Evolutionary conservation across 2,329 filamentous ascomycete species (phyloP).

Genomic region (Trichoderma sp.): DNA sequence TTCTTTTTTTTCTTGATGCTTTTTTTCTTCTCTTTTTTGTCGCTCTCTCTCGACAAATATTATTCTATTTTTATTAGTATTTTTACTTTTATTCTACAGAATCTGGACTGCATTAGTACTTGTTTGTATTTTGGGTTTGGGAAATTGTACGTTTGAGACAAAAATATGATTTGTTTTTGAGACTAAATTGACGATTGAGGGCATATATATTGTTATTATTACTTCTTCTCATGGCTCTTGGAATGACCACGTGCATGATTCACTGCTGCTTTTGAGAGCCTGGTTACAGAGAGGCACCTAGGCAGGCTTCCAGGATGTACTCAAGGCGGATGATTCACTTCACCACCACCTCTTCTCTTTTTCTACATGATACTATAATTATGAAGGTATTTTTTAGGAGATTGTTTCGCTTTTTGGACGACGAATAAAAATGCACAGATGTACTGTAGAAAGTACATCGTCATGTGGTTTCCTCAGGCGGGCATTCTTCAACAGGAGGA

Average conservation of each 20-base stretch:
- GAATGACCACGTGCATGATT: not conserved
- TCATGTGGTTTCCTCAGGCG: not conserved
- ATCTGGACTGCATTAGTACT: slow-evolving; percentile 3
- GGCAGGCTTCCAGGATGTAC: too few relatives aligned
- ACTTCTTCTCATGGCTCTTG: not conserved
- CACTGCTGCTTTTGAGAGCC: not conserved
- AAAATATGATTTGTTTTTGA: not conserved
- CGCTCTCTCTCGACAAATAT: slow-evolving; percentile 17
- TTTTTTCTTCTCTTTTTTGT: not conserved
- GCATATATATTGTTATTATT: not conserved
- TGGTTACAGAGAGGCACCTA: not conserved
- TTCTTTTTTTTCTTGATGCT: not conserved
- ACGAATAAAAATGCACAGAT: not conserved
- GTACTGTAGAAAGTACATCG: not conserved
- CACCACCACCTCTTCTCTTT: not conserved
- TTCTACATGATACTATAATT: not conserved
- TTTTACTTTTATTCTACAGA: not conserved
- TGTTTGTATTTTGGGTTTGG: not conserved
- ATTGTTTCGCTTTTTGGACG: not conserved
- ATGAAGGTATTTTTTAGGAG: not conserved
- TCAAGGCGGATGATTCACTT: not conserved
- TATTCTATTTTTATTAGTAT: slow-evolving; percentile 5
- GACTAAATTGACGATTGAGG: not conserved
- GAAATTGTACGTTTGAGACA: not conserved
- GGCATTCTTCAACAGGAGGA: not conserved